Evolutionary conservation across 768 basidiomycete species (phyloP), one percentile per base, ranked within the genome.

Genomic region (Candolleomyces eurysporus): DNA sequence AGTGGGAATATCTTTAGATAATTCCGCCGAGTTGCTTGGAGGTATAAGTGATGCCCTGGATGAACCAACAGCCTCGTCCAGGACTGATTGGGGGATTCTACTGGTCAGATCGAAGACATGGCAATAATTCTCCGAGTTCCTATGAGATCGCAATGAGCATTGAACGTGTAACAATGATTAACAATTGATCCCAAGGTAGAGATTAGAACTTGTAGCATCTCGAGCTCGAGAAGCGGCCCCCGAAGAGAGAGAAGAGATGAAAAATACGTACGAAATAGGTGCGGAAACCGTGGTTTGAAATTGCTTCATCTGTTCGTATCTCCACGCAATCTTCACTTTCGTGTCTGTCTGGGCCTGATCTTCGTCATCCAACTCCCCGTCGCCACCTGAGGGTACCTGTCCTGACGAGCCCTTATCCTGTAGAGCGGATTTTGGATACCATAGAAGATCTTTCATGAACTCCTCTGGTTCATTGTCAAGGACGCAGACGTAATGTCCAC

Each of bases 301-400:
- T 74, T 82, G 88, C 76, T 90, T 92, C 91, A 98, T 91, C 60
- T 88, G 83, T 68, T 94, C 93, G 73, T 99, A 99, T 69, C 97
- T 84, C 92, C 97, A 99, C 32, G 97, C 97, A 67, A 99, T 98
- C 77, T 91, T 96, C 65, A 96, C 90, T 67, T 86, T 87, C 30
- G 85, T 79, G 46, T 76, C 82, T 30, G 74, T 74, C 13, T 75
- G 74, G 17, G 78, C 76, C 46, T 81, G 80, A 31, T 76, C 74
- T 19, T 75, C 78, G 3, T 71, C 75, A 51, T 73, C 64, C 69
- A 68, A 31, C 26, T 66, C 65, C 60, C 82, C 78, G 46, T 72
- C 76, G 3, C 74, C 73, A 31, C 69, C 68, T 21, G 36, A 36
- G 5, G 79, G 39, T 16, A 69, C 75, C 22, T 67, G 72, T 5